These are phyloP conservation scores for Sodiomyces alkalinus DNA, from an alignment of 2,329 filamentous ascomycete genomes.

Conservation along the genomic window DNA sequence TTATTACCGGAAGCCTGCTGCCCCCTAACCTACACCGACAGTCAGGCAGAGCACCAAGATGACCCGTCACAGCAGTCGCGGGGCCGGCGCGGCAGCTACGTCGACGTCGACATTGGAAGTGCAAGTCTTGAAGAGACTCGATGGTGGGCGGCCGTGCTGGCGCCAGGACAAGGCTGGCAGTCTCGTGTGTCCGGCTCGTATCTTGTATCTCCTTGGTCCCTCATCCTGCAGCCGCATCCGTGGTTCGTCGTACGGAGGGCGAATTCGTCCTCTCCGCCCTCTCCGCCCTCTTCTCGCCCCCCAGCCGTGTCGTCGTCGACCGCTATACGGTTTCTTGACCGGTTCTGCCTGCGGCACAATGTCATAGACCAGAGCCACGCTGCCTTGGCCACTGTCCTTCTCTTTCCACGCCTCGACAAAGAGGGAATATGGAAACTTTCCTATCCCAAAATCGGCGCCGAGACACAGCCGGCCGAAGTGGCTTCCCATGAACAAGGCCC, in stretches of 20 bases:
- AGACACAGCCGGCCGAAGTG: background rate
- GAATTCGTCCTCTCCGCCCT: background rate
- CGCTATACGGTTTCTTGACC: background rate
- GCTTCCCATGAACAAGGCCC: background rate
- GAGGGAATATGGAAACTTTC: background rate
- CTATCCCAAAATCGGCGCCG: background rate
- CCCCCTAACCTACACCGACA: background rate
- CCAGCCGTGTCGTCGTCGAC: background rate
- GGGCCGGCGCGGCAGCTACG: background rate
- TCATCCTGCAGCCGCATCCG: background rate
- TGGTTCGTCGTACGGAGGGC: background rate
- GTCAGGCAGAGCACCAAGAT: background rate
- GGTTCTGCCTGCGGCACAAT: background rate
- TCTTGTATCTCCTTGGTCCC: conserved; percentile 1
- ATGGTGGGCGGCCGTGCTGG: conserved; percentile 1
- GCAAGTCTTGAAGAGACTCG: background rate
- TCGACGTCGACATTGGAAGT: conserved; percentile 1
- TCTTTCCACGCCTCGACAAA: background rate
- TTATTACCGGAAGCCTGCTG: background rate
- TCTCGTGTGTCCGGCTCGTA: background rate
- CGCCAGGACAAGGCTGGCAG: conserved; percentile 1
- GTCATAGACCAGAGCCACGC: conserved; percentile 1
- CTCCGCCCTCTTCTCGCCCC: background rate
- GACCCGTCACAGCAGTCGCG: background rate
- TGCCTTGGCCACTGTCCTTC: background rate